Evolutionary conservation across 164 flowering plant genomes (phyloP), one percentile per base, ranked within the genome.

Genomic region (Nelumbo lutea): DNA sequence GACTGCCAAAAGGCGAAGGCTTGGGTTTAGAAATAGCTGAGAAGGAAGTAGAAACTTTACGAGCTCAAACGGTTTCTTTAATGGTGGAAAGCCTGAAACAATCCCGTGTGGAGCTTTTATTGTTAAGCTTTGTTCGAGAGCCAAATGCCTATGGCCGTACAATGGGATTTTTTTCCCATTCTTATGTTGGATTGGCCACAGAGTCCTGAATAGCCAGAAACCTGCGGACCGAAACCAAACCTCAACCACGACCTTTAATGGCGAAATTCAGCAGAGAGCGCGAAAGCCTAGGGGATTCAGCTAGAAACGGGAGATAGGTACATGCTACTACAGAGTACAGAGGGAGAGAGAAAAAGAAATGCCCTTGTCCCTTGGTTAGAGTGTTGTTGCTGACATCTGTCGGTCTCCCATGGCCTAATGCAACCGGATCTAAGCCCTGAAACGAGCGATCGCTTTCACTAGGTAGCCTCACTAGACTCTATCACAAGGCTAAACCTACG

Each of bases 361-460:
- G 27, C 27, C 27, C 27, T 27, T 27, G 27, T 27, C 27, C 58
- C 51, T 43, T 11, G 11, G 61, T 43, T 42, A 41, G 61, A 42
- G 48, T 10, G 47, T 7, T 6, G 8, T 1, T 2, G 11, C 43
- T 44, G 69, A 66, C 69, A 66, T 44, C 41, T 66, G 69, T 66
- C 61, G 61, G 69, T 55, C 41, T 41, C 53, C 1, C 5, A 52
- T 52, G 15, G 11, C 46, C 44, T 7, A 9, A 66, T 45, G 11
- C 46, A 8, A 56, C 69, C 59, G 11, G n/a, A 66, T 66, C 61
- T 61, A 8, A 41, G 62, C 3, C 38, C 65, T 62, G 52, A 11
- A 62, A 47, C 39, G 67, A 62, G 52, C 43, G 38, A 58, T 71
- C 73, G 68, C 68, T 71, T 58, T 71, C 73, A 59, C 68, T 71